Percentiles rank a stretch among this genome's conserved stretches.
Evolutionary conservation across 1,139 yeast species (phyloP).

Genomic region (Debaryomyces udenii): DNA sequence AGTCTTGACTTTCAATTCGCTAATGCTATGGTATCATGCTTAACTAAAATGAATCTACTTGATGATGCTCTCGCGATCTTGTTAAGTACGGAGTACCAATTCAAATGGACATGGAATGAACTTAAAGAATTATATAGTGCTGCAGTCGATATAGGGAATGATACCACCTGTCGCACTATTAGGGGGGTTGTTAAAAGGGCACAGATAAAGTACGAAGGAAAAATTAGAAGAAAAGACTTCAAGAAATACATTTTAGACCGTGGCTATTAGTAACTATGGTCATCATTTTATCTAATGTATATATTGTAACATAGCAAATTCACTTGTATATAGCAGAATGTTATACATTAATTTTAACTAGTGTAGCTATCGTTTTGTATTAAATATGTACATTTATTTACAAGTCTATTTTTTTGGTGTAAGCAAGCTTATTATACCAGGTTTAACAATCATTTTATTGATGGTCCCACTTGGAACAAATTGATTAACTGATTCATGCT

Average conservation of each 20-base stretch:
- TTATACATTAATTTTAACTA: conserved; percentile 4
- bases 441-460: conserved; percentile 23
- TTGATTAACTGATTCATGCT: conserved; percentile 14
- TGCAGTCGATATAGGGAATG: conserved; percentile 55
- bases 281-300: conserved; percentile 13
- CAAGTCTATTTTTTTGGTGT: conserved; percentile 13
- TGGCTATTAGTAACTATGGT: conserved; percentile 26
- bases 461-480: conserved; percentile 14
- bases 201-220: conserved; percentile 42
- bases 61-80: conserved; percentile 75
- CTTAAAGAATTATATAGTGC: conserved; percentile 50
- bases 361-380: too few relatives aligned
- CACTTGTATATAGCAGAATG: conserved; percentile 12
- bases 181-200: conserved; percentile 39
- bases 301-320: conserved; percentile 19
- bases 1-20: conserved; percentile 71
- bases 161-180: conserved; percentile 36
- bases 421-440: conserved; percentile 27
- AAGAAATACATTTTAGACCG: conserved; percentile 35
- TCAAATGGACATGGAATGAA: conserved; percentile 70
- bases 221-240: conserved; percentile 38
- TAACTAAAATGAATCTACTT: conserved; percentile 53
- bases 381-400: too few relatives aligned
- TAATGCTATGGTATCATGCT: conserved; percentile 56
- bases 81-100: conserved; percentile 65